phyloP scores from a whole-genome alignment of 2,329 filamentous ascomycete species.

The Cladosporium sphaerospermum region DNA sequence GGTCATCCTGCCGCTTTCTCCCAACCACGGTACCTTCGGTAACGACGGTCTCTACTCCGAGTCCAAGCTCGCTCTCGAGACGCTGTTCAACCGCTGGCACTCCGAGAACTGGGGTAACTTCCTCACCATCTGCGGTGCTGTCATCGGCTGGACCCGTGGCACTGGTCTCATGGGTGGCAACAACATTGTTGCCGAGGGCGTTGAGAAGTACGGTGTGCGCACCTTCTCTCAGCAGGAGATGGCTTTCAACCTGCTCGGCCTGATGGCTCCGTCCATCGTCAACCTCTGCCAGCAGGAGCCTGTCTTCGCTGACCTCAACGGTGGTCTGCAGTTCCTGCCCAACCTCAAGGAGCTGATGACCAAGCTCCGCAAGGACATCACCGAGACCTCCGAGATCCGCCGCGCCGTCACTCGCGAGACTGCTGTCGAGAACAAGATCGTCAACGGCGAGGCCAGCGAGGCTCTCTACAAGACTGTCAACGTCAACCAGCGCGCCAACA shows the following conservation, averaged over 20 bases:
- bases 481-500: slow-evolving; percentile 89
- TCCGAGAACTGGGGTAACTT: slow-evolving; percentile 97
- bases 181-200: slow-evolving; percentile 94
- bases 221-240: slow-evolving; percentile 99
- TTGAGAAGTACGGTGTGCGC: slow-evolving; percentile 92
- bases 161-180: slow-evolving; percentile 97
- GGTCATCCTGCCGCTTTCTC: slow-evolving; percentile 90
- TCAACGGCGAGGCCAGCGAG: slow-evolving; percentile 91
- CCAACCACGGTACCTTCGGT: slow-evolving; percentile 97
- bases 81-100: slow-evolving; percentile 96
- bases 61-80: slow-evolving; percentile 94
- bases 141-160: slow-evolving; percentile 98
- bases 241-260: slow-evolving; percentile 95
- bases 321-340: slow-evolving; percentile 93
- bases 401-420: slow-evolving; percentile 93
- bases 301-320: slow-evolving; percentile 95
- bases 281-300: slow-evolving; percentile 94
- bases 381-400: slow-evolving; percentile 89
- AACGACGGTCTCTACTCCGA: slow-evolving; percentile 97
- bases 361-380: slow-evolving; percentile 86
- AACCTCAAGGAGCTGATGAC: slow-evolving; percentile 94
- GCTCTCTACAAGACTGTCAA: slow-evolving; percentile 90
- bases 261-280: slow-evolving; percentile 91
- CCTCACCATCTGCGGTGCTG: slow-evolving; percentile 94
- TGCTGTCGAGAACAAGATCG: slow-evolving; percentile 90